Base-by-base conservation (phyloP, 345 rosid genomes). In the Gossypium bickii region DNA sequence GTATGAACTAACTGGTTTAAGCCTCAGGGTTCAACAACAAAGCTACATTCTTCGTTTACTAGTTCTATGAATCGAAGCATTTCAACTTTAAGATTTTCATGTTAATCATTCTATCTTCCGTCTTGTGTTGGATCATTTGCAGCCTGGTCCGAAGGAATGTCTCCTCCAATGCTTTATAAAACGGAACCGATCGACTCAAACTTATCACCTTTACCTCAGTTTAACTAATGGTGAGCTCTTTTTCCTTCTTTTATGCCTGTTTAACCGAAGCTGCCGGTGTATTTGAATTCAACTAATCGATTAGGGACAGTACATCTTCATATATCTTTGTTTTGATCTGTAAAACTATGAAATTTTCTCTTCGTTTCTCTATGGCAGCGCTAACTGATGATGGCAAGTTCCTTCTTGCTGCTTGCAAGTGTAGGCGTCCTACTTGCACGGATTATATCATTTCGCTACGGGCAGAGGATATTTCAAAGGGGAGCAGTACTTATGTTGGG, bases 61-160 rank as follows among this genome's bases (percentile, higher is more conserved):
- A 59, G 12, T 51, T 4, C 17, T 16, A 13, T 16, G 20, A 63
- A 34, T 2, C 48, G 34, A 34, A 38, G 49, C 63, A 38, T 71
- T 63, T 64, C 18, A 48, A 47, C n/a, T 75, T 24, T 59, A 59
- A 59, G 25, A 3, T 65, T 65, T 78, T 72, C 44, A 22, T n/a
- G 9, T 27, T 70, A 18, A 44, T 25, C 44, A 7, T 53, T 38
- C 45, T 76, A 25, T 55, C 27, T 67, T 72, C 11, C 45, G 51
- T 20, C 66, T 9, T 25, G 11, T 68, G 41, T 52, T 56, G 45
- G 17, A 34, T 69, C 72, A 4, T 71, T 64, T 85, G 86, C 83
- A 90, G 96, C 88, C 96, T 77, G 96, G 96, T 51, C 90, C 96
- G 24, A 85, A 84, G 64, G 87, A 86, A 73, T 78, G 73, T 72